Base-by-base conservation (phyloP, 148 eudicot genomes). In the Hydrangea macrophylla region DNA sequence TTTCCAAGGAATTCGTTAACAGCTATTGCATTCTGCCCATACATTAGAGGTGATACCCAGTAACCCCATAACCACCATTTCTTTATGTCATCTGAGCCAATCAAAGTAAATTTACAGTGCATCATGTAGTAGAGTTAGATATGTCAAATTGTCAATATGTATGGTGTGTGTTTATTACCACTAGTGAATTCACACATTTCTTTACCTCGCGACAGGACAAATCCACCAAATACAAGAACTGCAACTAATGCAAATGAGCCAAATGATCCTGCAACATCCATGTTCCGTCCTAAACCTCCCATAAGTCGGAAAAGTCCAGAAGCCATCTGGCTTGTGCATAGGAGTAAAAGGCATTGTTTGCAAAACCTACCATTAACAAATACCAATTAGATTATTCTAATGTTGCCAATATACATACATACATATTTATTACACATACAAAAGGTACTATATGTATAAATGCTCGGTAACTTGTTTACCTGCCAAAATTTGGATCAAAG, bases 31-130 rank as follows among this genome's bases (percentile, higher is more conserved):
- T 87, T 92, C 55, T 87, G 87, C 25, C 73, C 90, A 71, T 92
- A 92, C 85, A 70, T 87, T 77, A 92, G 1, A 2, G 97, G 97
- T 55, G 96, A 92, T 45, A 80, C n/a, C 96, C 92, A 92, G 61
- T 92, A 89, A 39, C 97, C 96, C 97, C 97, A 92, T 72, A 82
- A 82, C 96, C 92, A 92, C 97, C 97, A 92, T 39, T 73, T 77
- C 74, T 82, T 89, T 60, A 92, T 70, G 53, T 78, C 68, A 60
- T 83, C 97, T 87, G 82, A 64, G 27, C 36, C 15, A 25, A 20
- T 12, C 11, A 71, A 36, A 72, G 20, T 51, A 30, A 40, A 4
- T 33, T 42, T 1, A 42, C 11, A 9, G 2, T 35, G 28, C n/a
- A 11, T 22, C 26, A 15, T 18, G 13, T 22, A 18, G 9, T 0